Base-by-base conservation (phyloP, 306 rosid species). In the Quercus parvula region DNA sequence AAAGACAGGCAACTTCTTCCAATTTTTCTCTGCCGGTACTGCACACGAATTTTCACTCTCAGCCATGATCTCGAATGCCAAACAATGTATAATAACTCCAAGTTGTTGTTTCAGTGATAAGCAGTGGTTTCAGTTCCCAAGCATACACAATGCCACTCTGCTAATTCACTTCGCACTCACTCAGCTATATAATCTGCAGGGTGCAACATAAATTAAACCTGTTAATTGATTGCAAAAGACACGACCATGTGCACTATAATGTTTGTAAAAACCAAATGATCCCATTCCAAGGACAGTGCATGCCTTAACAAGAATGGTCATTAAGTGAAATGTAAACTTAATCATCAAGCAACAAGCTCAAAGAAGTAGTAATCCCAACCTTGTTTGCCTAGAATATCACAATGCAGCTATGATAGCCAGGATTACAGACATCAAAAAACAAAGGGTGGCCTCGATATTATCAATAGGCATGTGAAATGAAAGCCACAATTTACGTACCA, bases 1-100 rank as follows among this genome's bases (percentile, higher is more conserved):
- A 77, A 88, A 81, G 81, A 90, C 75, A 46, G 98, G 96, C 33
- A 90, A 70, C 66, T 79, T 91, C 66, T 81, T 91, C 92, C 87
- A 83, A 78, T 80, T 84, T 88, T 70, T 85, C 78, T 70, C 81
- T 56, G 70, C 11, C 1, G 5, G 54, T 19, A 41, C 46, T 41
- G 74, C 77, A 70, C 59, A 78, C 27, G 57, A 62, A 52, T 41
- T 83, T 27, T 59, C 86, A 61, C 76, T 81, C 49, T 90, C 86
- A 7, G 84, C 92, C 92, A 90, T 88, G 79, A 38, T 72, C 22
- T 79, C 74, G 31, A 75, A 41, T 56, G 44, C 66, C 69, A 49
- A 70, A 17, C 55, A 56, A 73, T 20, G 31, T 27, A 49, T 7
- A 22, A 10, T 15, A 61, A 58, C 28, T 25, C 59, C 79, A 76